Evolutionary conservation across 2,329 filamentous ascomycete species (phyloP).

Genomic region (Blumeriella jaapii): DNA sequence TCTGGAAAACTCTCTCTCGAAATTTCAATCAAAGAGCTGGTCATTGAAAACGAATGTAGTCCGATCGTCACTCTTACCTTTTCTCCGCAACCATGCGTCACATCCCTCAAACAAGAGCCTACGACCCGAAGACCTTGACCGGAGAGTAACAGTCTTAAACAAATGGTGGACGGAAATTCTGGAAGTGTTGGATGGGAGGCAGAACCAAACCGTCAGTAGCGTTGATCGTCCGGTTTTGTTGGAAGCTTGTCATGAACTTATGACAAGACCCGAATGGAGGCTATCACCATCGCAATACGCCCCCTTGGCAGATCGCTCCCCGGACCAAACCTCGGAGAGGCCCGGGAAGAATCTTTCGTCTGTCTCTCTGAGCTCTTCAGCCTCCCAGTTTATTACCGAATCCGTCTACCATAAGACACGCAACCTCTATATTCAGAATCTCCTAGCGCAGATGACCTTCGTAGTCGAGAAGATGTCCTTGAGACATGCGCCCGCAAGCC

Average conservation of each 20-base stretch:
- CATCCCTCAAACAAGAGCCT: slow-evolving; percentile 48
- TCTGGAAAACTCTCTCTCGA: slow-evolving; percentile 58
- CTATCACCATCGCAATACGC: slow-evolving; percentile 46
- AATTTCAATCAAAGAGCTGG: slow-evolving; percentile 57
- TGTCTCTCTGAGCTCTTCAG: slow-evolving; percentile 44
- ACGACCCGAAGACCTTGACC: slow-evolving; percentile 57
- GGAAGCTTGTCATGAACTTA: slow-evolving; percentile 58
- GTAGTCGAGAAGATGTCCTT: slow-evolving; percentile 65
- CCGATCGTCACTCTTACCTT: slow-evolving; percentile 50
- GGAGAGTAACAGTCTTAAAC: slow-evolving; percentile 55
- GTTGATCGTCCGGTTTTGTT: slow-evolving; percentile 58
- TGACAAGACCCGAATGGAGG: slow-evolving; percentile 62
- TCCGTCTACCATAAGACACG: slow-evolving; percentile 62
- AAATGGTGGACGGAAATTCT: slow-evolving; percentile 65
- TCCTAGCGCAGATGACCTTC: slow-evolving; percentile 57
- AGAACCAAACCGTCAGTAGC: slow-evolving; percentile 58
- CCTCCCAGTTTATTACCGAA: slow-evolving; percentile 56
- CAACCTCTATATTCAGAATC: slow-evolving; percentile 58
- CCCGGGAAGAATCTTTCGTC: slow-evolving; percentile 28
- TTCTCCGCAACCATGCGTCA: slow-evolving; percentile 46
- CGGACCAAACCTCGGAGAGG: slow-evolving; percentile 24
- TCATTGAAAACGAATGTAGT: slow-evolving; percentile 59
- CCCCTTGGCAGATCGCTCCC: slow-evolving; percentile 34
- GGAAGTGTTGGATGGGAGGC: slow-evolving; percentile 55
- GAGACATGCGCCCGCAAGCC: slow-evolving; percentile 40